phyloP scores from a whole-genome alignment of 305 asterid genomes.

The Ajuga reptans region DNA sequence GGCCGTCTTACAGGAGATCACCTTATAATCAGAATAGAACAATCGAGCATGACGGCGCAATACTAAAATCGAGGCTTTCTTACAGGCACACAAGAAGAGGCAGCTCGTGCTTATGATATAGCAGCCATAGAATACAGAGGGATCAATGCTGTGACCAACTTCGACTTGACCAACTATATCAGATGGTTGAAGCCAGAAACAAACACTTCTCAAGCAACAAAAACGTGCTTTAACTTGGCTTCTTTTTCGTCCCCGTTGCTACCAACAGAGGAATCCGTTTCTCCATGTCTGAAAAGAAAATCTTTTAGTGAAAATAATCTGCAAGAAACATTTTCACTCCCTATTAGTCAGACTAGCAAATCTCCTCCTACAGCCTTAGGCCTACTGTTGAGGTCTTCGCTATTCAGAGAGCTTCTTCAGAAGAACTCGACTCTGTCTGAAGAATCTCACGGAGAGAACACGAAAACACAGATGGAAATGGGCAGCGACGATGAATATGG shows the following conservation, averaged over 20 bases:
- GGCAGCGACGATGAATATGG: slow-evolving; percentile 26
- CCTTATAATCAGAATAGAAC: too few species aligned
- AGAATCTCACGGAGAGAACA: slow-evolving; percentile 24
- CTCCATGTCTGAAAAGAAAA: slow-evolving; percentile 30
- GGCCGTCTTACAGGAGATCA: too few species aligned
- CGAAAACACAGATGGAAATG: background rate
- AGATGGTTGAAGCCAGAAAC: slow-evolving; percentile 64
- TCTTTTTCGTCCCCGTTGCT: slow-evolving; percentile 19
- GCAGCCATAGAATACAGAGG: slow-evolving; percentile 81
- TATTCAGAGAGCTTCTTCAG: slow-evolving; percentile 55
- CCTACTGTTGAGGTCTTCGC: slow-evolving; percentile 54
- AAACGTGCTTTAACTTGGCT: slow-evolving; percentile 18
- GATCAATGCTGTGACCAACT: slow-evolving; percentile 66
- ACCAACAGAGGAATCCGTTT: slow-evolving; percentile 25
- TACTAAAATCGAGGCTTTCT: background rate
- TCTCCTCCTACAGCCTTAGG: slow-evolving; percentile 62
- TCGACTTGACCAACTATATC: slow-evolving; percentile 62
- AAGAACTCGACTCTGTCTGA: slow-evolving; percentile 43
- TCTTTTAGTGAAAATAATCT: slow-evolving; percentile 33
- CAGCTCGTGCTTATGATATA: slow-evolving; percentile 69
- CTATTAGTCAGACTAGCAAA: slow-evolving; percentile 31
- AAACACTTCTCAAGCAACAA: slow-evolving; percentile 30
- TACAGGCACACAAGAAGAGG: slow-evolving; percentile 73
- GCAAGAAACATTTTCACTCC: slow-evolving; percentile 27
- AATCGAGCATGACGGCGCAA: background rate